phyloP scores from a whole-genome alignment of 2,329 filamentous ascomycete genomes.

The Xylariales sp. region DNA sequence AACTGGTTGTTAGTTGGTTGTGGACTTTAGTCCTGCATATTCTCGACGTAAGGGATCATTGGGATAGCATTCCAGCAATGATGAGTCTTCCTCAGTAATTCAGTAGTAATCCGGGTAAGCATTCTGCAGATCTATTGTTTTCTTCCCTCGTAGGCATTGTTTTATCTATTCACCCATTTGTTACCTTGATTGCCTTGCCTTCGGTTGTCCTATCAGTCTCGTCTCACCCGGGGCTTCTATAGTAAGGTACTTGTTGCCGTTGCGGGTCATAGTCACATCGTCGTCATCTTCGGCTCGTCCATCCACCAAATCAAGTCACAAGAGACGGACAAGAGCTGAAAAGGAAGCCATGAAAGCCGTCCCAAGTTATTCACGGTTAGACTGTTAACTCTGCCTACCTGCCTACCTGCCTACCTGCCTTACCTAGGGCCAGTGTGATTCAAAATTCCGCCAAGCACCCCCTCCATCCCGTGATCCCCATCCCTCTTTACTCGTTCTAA shows the following conservation, averaged over 20 bases:
- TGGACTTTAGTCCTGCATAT: too few relatives aligned
- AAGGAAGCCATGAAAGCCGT: conserved; percentile 4
- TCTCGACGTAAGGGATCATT: too few relatives aligned
- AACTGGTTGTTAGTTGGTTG: too few relatives aligned
- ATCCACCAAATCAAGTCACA: conserved; percentile 24
- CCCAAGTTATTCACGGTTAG: conserved; percentile 6
- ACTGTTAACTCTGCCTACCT: neutral
- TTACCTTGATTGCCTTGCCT: neutral
- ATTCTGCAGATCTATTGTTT: neutral
- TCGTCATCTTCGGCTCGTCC: conserved; percentile 20
- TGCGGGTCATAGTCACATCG: conserved; percentile 34
- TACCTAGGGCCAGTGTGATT: conserved; percentile 14
- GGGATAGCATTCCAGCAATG: neutral
- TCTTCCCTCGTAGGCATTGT: too few relatives aligned
- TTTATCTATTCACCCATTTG: neutral
- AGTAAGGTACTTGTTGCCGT: conserved; percentile 17
- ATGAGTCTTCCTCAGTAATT: neutral
- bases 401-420: neutral
- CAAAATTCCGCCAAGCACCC: conserved; percentile 31
- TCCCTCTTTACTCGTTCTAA: conserved; percentile 19
- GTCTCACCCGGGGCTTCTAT: neutral
- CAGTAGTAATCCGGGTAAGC: neutral
- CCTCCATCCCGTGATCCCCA: conserved; percentile 32
- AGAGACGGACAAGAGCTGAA: conserved; percentile 17
- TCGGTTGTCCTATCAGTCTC: conserved; percentile 8